These are phyloP conservation scores for Fraxinus paxiana DNA, from an alignment of 305 asterid species.

Conservation along the genomic window DNA sequence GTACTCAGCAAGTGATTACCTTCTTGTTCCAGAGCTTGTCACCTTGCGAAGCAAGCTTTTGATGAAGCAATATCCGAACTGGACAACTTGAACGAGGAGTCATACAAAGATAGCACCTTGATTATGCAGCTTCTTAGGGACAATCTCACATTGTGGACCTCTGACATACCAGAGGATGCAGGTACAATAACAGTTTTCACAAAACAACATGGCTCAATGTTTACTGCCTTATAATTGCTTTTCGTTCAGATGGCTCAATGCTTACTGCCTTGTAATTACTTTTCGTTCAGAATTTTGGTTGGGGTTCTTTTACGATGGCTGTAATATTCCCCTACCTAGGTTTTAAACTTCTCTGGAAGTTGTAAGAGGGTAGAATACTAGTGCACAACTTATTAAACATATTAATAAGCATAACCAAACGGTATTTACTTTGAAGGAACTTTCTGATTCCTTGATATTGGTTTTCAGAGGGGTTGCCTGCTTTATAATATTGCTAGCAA, in stretches of 20 bases:
- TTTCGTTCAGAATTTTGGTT: background rate
- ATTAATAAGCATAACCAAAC: background rate
- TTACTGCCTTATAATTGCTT: background rate
- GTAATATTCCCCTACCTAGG: background rate
- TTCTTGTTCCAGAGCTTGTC: slow-evolving; percentile 64
- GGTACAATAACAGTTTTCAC: slow-evolving; percentile 31
- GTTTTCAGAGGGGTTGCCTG: background rate
- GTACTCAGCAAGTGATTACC: slow-evolving; percentile 14
- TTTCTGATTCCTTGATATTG: background rate
- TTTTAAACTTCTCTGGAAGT: background rate
- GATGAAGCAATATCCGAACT: slow-evolving; percentile 90
- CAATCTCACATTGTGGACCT: slow-evolving; percentile 79
- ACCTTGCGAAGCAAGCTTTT: slow-evolving; percentile 92
- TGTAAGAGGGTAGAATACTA: background rate
- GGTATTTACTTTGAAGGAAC: background rate
- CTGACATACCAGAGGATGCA: slow-evolving; percentile 63
- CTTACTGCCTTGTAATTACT: background rate
- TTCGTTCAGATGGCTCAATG: background rate
- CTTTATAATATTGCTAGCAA: background rate
- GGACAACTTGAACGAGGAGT: slow-evolving; percentile 72
- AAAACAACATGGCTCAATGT: background rate
- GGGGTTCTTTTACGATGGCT: background rate
- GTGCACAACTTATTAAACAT: background rate
- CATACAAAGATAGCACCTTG: slow-evolving; percentile 87
- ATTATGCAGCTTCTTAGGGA: slow-evolving; percentile 90